Evolutionary conservation across 192 early-diverging fungal genomes (phyloP).

Genomic region (Podila minutissima): DNA sequence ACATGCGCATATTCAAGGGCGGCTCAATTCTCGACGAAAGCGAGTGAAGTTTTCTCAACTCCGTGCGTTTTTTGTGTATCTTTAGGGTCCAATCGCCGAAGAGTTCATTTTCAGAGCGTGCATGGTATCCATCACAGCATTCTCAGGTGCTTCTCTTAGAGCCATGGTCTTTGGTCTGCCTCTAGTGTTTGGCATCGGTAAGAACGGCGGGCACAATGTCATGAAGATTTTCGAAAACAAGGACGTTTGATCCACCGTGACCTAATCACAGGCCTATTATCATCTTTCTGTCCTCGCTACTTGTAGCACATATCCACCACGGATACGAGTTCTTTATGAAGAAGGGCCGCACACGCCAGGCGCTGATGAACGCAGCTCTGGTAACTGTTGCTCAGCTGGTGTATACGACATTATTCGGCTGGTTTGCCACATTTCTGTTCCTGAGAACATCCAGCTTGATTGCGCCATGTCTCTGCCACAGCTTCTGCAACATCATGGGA

Average conservation of each 20-base stretch:
- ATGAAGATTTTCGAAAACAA: not conserved
- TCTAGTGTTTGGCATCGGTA: slow-evolving; percentile 81
- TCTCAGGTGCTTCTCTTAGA: slow-evolving; percentile 42
- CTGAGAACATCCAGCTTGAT: slow-evolving; percentile 66
- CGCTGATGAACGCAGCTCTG: slow-evolving; percentile 50
- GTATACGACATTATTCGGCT: slow-evolving; percentile 85
- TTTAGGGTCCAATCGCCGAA: slow-evolving; percentile 76
- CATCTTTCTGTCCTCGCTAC: not conserved
- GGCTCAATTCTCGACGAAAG: no score
- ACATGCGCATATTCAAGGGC: no score
- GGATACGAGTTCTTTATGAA: slow-evolving; percentile 62
- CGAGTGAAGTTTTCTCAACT: no score
- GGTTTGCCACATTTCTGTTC: slow-evolving; percentile 76
- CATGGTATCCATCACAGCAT: slow-evolving; percentile 64
- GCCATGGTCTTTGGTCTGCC: slow-evolving; percentile 67
- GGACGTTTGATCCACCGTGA: not conserved
- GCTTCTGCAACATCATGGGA: slow-evolving; percentile 82
- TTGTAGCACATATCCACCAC: slow-evolving; percentile 77
- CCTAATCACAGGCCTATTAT: not conserved
- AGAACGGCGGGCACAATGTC: not conserved
- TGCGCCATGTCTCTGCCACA: slow-evolving; percentile 66
- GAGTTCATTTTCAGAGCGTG: slow-evolving; percentile 81
- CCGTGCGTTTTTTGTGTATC: slow-evolving; percentile 34
- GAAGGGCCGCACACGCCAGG: slow-evolving; percentile 45
- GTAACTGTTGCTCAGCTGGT: slow-evolving; percentile 66